A percentile compares a stretch with the other conserved stretches of the same genome.
phyloP scores from a whole-genome alignment of 169 alveolate genomes.

The Plasmodium knowlesi region DNA sequence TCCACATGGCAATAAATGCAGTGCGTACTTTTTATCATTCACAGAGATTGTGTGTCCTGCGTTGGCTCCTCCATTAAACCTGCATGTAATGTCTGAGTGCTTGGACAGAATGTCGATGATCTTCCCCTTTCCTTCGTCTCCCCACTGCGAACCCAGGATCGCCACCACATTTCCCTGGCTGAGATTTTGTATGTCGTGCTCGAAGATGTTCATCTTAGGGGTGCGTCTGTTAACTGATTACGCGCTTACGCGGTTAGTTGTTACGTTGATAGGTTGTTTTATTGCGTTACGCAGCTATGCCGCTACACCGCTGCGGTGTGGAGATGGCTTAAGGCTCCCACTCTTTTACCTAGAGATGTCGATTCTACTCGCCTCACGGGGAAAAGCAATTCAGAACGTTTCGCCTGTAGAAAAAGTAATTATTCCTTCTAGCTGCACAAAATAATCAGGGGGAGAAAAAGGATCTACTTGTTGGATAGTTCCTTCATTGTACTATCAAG shows the following conservation, averaged over 20 bases:
- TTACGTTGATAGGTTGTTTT: not conserved
- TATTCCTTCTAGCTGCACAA: not conserved
- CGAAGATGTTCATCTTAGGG: slow-evolving; percentile 57
- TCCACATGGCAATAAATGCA: slow-evolving; percentile 96
- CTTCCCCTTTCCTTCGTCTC: slow-evolving; percentile 98
- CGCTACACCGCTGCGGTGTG: not conserved
- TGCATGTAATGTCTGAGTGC: slow-evolving; percentile 89
- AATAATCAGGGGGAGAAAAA: not conserved
- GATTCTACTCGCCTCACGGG: not conserved
- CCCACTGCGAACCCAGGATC: slow-evolving; percentile 96
- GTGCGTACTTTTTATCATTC: slow-evolving; percentile 88
- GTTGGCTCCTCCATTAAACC: slow-evolving; percentile 96
- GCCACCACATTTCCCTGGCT: slow-evolving; percentile 77
- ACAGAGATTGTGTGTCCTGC: slow-evolving; percentile 93
- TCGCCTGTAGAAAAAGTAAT: not conserved
- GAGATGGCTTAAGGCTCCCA: not conserved
- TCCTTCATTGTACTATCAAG: not conserved
- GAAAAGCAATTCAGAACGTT: not conserved
- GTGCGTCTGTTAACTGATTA: not conserved
- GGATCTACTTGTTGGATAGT: not conserved
- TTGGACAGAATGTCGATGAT: slow-evolving; percentile 93
- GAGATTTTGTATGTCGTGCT: slow-evolving; percentile 45
- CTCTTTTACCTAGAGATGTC: not conserved
- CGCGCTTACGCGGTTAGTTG: too few species aligned
- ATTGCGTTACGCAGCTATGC: not conserved